phyloP scores from a whole-genome alignment of 208 protist species.

The Leishmania gerbilli region DNA sequence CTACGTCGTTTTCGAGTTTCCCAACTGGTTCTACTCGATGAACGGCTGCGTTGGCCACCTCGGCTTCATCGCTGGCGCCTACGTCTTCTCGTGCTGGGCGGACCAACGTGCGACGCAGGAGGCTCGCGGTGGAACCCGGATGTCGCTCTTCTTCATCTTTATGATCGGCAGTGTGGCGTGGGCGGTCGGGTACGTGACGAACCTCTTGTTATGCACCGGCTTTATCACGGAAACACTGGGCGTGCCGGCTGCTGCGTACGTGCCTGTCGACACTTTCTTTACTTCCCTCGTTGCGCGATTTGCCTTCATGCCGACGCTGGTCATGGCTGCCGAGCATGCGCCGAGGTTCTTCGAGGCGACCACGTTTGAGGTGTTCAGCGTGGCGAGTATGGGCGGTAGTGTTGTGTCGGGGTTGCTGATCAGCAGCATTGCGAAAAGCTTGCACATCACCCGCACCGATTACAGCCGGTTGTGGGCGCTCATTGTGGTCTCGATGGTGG shows the following conservation, averaged over 20 bases:
- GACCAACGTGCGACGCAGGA: conserved; percentile 35
- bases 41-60: conserved; percentile 33
- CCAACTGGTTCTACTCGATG: conserved; percentile 46
- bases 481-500: conserved; percentile 32
- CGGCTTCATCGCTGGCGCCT: conserved; percentile 45
- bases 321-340: conserved; percentile 56
- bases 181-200: conserved; percentile 50
- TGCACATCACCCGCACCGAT: conserved; percentile 31
- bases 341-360: conserved; percentile 51
- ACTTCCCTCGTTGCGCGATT: conserved; percentile 47
- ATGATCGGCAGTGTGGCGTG: conserved; percentile 42
- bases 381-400: conserved; percentile 40
- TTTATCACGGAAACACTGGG: conserved; percentile 32
- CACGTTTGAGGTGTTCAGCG: conserved; percentile 53
- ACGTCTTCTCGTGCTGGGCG: conserved; percentile 50
- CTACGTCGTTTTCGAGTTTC: conserved; percentile 35
- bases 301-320: conserved; percentile 59
- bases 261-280: conserved; percentile 55
- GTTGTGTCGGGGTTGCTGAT: conserved; percentile 42
- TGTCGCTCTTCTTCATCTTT: conserved; percentile 54
- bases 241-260: conserved; percentile 32
- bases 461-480: conserved; percentile 36
- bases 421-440: conserved; percentile 22
- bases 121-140: conserved; percentile 16
- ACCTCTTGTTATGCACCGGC: conserved; percentile 52